A percentile compares a stretch with the other conserved stretches of the same genome.
Evolutionary conservation across 2,329 filamentous ascomycete species (phyloP).

Genomic region (Aspergillus melleus): DNA sequence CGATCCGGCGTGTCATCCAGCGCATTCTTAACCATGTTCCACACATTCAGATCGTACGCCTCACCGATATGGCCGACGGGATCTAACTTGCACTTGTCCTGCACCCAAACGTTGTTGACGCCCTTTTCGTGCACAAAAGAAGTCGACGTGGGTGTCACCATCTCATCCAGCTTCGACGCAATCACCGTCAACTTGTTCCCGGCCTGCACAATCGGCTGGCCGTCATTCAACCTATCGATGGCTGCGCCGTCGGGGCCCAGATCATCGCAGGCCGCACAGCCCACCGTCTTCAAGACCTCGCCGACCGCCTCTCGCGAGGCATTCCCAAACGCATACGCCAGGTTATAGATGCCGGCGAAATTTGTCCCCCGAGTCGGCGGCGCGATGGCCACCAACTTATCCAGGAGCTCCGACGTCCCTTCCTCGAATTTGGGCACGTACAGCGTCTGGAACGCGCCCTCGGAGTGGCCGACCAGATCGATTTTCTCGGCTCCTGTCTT

Average conservation of each 20-base stretch:
- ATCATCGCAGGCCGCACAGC: conserved; percentile 37
- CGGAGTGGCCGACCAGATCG: conserved; percentile 47
- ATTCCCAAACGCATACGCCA: conserved; percentile 31
- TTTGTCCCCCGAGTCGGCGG: conserved; percentile 37
- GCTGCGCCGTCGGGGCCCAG: conserved; percentile 31
- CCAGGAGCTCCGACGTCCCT: conserved; percentile 27
- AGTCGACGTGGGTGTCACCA: conserved; percentile 35
- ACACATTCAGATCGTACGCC: conserved; percentile 41
- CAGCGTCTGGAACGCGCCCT: conserved; percentile 44
- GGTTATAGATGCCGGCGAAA: conserved; percentile 30
- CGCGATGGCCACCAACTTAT: conserved; percentile 38
- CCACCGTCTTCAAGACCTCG: conserved; percentile 27
- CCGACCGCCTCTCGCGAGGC: conserved; percentile 22
- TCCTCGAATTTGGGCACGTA: conserved; percentile 42
- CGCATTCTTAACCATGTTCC: conserved; percentile 41
- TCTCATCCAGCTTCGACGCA: conserved; percentile 33
- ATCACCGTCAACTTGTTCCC: conserved; percentile 38
- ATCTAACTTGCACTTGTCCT: conserved; percentile 33
- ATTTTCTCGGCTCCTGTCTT: conserved; percentile 41
- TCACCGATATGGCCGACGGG: conserved; percentile 40
- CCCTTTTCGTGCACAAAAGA: conserved; percentile 35
- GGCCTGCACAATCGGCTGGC: conserved; percentile 33
- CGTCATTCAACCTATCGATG: conserved; percentile 33
- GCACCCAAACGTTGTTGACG: conserved; percentile 34
- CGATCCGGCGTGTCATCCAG: conserved; percentile 29